Base-by-base conservation (phyloP, 352 stramenopile genomes). In the Phytophthora fragariae region DNA sequence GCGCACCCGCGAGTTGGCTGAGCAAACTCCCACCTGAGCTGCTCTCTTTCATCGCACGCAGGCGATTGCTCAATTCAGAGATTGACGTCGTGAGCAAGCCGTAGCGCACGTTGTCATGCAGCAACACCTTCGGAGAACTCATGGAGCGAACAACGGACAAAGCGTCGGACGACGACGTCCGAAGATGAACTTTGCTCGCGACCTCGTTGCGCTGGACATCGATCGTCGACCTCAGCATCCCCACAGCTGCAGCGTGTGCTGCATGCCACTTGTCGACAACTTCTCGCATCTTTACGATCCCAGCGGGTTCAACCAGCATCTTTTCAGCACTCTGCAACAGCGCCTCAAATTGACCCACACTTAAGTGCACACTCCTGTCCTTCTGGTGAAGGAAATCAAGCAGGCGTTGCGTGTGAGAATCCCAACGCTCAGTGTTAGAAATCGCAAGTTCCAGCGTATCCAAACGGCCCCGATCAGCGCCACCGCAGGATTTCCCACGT, bases 371-470 rank as follows among this genome's bases (percentile, higher is more conserved):
- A 21, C 14, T 5, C 9, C 19, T 12, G 14, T 29, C 46, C 12
- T 76, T 27, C 9, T 66, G 33, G 8, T 57, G 29, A 37, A 77
- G 27, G 1, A 65, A 27, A 1, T 12, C 10, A 44, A 87, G 47
- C 3, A 85, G 57, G 12, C 55, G 33, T 2, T 81, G 54, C 29
- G 76, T 78, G 15, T 71, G 63, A 33, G 35, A 17, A 44, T 74
- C 61, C 80, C 80, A 88, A 7, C 60, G 35, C 12, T 62, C 50
- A n/a, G 65, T 79, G 11, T 31, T 44, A 8, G 56, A 47, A 31
- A 85, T 65, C 56, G 64, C 62, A 15, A 59, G 33, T n/a, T 84
- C 78, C 21, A 88, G 53, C 4, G 59, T 46, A 65, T 85, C 78
- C 47, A 87, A 68, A 2, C 64, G 77, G 7, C 76, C 60, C 2